Conservation (phyloP, 441 rosid genomes). For the Arabidopsis hybrid region DNA sequence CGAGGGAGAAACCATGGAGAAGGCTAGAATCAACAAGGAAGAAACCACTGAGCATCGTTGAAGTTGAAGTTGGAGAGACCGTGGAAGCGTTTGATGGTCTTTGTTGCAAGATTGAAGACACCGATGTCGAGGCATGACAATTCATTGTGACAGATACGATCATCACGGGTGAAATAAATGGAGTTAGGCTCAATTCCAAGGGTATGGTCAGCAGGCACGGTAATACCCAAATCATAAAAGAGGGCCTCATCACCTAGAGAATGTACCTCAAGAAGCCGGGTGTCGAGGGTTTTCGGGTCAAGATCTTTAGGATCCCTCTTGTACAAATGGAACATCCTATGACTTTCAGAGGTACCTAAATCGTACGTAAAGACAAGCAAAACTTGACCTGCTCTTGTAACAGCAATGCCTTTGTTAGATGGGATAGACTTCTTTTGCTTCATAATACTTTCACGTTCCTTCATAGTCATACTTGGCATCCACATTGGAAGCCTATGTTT, state of each 20-base stretch:
- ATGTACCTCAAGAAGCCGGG: not conserved
- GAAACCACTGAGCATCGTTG: slow-evolving; percentile 18
- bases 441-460: too few species aligned
- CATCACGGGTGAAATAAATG: not conserved
- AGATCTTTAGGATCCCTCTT: not conserved
- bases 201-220: too few species aligned
- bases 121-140: not conserved
- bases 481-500: too few species aligned
- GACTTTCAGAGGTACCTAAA: not conserved
- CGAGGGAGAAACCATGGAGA: slow-evolving; percentile 10
- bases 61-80: not conserved
- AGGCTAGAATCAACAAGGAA: too few species aligned
- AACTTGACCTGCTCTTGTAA: not conserved
- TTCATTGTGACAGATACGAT: not conserved
- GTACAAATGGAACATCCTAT: not conserved
- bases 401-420: not conserved
- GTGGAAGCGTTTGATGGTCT: not conserved
- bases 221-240: too few species aligned
- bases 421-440: too few species aligned
- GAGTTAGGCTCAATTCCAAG: too few species aligned
- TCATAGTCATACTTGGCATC: too few species aligned
- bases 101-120: not conserved
- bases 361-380: not conserved
- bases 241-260: too few species aligned
- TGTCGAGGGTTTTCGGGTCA: not conserved